Evolutionary conservation across 176 grass and related monocot species (phyloP), one percentile per base, ranked within the genome.

Genomic region (Lolium multiflorum): DNA sequence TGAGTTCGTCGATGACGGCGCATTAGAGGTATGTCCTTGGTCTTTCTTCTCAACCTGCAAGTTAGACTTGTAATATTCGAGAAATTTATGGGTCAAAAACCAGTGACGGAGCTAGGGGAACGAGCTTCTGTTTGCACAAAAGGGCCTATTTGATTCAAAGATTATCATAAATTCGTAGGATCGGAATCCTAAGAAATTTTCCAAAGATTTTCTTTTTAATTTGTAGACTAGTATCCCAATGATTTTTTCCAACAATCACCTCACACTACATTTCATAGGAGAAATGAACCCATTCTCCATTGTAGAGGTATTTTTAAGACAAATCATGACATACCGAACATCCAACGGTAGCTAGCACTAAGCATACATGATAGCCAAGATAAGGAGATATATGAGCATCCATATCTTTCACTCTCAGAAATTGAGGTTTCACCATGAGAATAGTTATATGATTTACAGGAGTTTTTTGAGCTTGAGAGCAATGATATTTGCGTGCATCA

Each of bases 401-500:
- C 82, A 64, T 16, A 20, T 83, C 4, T 0, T 46, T 71, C 18
- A 71, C 46, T 52, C 54, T 74, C 38, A 83, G 43, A 31, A 0
- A 43, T 39, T 69, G 2, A 69, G 28, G 16, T 38, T 69, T 69
- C 15, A 20, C 28, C 16, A 20, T 69, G 65, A 69, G 65, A 15
- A 69, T 39, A 39, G 31, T 69, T 48, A 12, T 6, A 16, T 83
- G 81, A 47, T 83, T 57, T 83, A 2, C 14, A 35, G 22, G 1
- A 35, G 51, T 78, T 69, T 82, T 61, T 61, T 7, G 5, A 43
- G 16, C 38, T 65, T 64, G 20, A 81, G 15, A 90, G 65, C 15
- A 77, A 60, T 78, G 21, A 59, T 41, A 1, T 60, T 59, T 65
- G 37, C 78, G 62, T 75, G 60, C 52, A 82, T 41, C 43, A 75